Percentiles rank a stretch among this genome's conserved stretches.
Evolutionary conservation across 2,329 filamentous ascomycete genomes (phyloP).

Genomic region (Hypoxylon sp.): DNA sequence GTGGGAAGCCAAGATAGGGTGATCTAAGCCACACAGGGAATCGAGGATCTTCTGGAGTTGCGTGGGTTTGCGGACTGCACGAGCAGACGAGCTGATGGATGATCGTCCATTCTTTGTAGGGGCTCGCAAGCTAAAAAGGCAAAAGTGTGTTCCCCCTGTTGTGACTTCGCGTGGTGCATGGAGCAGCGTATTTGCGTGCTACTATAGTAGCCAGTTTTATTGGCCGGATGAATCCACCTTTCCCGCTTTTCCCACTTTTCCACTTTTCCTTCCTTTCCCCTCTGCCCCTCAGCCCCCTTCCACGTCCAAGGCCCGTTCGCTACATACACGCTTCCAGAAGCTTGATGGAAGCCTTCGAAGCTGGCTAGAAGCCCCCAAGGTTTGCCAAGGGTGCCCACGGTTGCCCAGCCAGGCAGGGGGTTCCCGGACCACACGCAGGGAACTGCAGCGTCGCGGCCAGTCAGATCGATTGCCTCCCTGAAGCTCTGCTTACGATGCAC

Average conservation of each 20-base stretch:
- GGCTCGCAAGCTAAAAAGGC: slow-evolving; percentile 22
- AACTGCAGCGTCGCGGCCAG: slow-evolving; percentile 41
- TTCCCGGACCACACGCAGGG: slow-evolving; percentile 43
- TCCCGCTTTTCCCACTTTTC: slow-evolving; percentile 39
- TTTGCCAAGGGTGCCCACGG: slow-evolving; percentile 38
- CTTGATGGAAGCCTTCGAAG: slow-evolving; percentile 50
- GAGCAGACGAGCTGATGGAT: slow-evolving; percentile 22
- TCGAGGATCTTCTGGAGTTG: slow-evolving; percentile 28
- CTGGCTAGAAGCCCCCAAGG: slow-evolving; percentile 43
- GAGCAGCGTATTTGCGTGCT: slow-evolving; percentile 6
- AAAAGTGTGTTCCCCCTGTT: slow-evolving; percentile 9
- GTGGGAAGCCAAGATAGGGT: slow-evolving; percentile 6
- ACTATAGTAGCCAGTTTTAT: slow-evolving; percentile 13
- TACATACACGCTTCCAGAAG: slow-evolving; percentile 51
- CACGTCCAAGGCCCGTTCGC: slow-evolving; percentile 35
- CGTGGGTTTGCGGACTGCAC: slow-evolving; percentile 31
- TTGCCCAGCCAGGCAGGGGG: slow-evolving; percentile 43
- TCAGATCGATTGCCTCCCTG: slow-evolving; percentile 40
- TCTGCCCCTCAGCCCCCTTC: no score
- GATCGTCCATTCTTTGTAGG: slow-evolving; percentile 10
- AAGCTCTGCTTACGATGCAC: slow-evolving; percentile 50
- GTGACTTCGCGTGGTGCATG: slow-evolving; percentile 16
- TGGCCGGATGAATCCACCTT: slow-evolving; percentile 41
- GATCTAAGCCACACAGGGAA: slow-evolving; percentile 22
- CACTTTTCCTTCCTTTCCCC: slow-evolving; percentile 32